Evolutionary conservation across 2,329 filamentous ascomycete species (phyloP), one percentile per base, ranked within the genome.

Genomic region (Podosphaera fusca): DNA sequence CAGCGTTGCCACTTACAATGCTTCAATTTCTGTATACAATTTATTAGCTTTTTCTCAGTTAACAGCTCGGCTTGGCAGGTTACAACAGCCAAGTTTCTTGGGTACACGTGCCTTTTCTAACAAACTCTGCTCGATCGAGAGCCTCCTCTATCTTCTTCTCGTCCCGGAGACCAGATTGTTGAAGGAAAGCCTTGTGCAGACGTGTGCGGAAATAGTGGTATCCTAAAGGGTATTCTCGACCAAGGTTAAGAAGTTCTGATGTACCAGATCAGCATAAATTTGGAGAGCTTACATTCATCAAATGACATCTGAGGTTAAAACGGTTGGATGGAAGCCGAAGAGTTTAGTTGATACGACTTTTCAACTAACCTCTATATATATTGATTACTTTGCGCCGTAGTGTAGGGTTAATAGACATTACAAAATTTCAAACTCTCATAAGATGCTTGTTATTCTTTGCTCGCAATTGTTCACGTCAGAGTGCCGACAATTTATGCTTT

Each of bases 141-240:
- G 81, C 85, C 59, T 81, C 75, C 47, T 75, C 76, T 55, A 98
- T 95, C 64, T 86, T 76, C 6, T 77, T 78, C 60, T 90, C 83
- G 62, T 92, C 81, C 1, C 73, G 75, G 58, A 95, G 67, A 46
- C 75, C 70, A 1, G 82, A 78, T 63, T 94, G 87, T 52, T 80
- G 79, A 62, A 82, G 79, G 70, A 96, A 98, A 0, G 90, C 90
- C 59, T 81, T 80, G 71, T 95, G 88, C 8, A 95, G 73, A 1
- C 88, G 80, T 6, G 80, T 78, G 9, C 84, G 80, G 68, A 94
- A 95, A 71, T 89, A 95, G 35, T 74, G 71, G 71, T 80, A 94
- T 52, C 92, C 92, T 14, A 85, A 74, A 1, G 92, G 90, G 65
- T 96, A 96, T 58, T 90, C 84, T 57, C 82, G 80, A 38, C 90